A percentile compares a stretch with the other conserved stretches of the same genome.
phyloP scores from a whole-genome alignment of 495 filamentous ascomycete species.

The Xylaria curta region DNA sequence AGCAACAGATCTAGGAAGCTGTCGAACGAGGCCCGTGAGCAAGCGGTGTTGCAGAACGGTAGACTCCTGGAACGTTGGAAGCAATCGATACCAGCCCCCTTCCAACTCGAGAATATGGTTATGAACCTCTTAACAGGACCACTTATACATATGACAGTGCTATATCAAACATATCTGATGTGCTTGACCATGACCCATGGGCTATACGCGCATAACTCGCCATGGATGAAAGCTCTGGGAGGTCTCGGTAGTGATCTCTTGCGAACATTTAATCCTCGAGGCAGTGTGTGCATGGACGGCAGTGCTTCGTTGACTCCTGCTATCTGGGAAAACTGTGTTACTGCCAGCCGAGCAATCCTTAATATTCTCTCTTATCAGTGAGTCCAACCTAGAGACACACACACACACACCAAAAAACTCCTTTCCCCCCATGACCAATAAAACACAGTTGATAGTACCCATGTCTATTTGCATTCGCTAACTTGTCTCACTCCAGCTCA shows the following conservation, averaged over 20 bases:
- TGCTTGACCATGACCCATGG: constrained; percentile 38
- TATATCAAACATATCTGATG: constrained; percentile 37
- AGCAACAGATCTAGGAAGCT: constrained; percentile 39
- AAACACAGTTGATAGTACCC: not conserved
- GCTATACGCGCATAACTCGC: constrained; percentile 35
- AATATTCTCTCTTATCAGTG: constrained; percentile 25
- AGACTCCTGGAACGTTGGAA: constrained; percentile 37
- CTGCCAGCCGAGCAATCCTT: constrained; percentile 35
- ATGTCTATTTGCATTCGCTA: not conserved
- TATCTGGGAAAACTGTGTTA: constrained; percentile 36
- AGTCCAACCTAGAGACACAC: not conserved
- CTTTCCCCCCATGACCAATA: not conserved
- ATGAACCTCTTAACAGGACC: constrained; percentile 30
- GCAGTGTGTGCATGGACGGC: constrained; percentile 25
- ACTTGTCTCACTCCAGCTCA: constrained; percentile 6
- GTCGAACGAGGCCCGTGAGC: constrained; percentile 28
- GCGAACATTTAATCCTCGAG: constrained; percentile 17
- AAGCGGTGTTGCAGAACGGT: constrained; percentile 30
- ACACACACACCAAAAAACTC: too few species aligned
- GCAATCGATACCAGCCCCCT: constrained; percentile 33
- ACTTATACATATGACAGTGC: constrained; percentile 33
- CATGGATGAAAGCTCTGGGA: constrained; percentile 35
- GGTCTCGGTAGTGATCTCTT: constrained; percentile 24
- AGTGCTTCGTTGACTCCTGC: constrained; percentile 27
- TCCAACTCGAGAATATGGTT: constrained; percentile 32